Evolutionary conservation across 495 filamentous ascomycete genomes (phyloP).

Genomic region (Annulohypoxylon stygium): DNA sequence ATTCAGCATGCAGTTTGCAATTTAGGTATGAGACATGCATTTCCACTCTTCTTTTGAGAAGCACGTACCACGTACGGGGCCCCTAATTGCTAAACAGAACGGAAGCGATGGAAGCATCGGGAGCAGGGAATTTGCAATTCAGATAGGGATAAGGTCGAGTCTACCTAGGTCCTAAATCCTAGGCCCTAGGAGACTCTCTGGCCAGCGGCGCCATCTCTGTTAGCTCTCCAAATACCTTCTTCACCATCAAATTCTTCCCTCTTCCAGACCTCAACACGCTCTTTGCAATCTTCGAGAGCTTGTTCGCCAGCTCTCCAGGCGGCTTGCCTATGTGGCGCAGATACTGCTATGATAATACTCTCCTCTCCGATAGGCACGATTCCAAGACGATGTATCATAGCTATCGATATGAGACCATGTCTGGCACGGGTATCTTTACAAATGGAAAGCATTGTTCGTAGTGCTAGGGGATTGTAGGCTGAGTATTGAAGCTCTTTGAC

Average conservation of each 20-base stretch:
- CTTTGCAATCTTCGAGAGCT: constrained; percentile 88
- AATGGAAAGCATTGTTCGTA: constrained; percentile 81
- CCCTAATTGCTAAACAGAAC: not conserved
- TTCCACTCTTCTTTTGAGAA: not conserved
- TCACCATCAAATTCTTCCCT: constrained; percentile 85
- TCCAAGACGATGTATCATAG: constrained; percentile 89
- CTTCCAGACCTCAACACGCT: constrained; percentile 94
- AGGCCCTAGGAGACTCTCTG: constrained; percentile 49
- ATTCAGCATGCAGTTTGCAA: too few species aligned
- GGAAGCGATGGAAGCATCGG: not conserved
- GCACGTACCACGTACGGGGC: not conserved
- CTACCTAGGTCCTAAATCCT: too few species aligned
- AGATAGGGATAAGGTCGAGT: constrained; percentile 29
- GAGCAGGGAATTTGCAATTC: not conserved
- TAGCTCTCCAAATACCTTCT: constrained; percentile 90
- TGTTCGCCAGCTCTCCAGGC: constrained; percentile 93
- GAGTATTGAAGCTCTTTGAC: constrained; percentile 86
- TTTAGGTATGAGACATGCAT: not conserved
- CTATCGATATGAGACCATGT: constrained; percentile 75
- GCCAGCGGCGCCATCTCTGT: constrained; percentile 78
- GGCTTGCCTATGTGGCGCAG: constrained; percentile 84
- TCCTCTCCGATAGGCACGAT: constrained; percentile 89
- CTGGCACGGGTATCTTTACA: constrained; percentile 67
- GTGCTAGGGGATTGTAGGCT: constrained; percentile 80
- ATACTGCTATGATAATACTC: constrained; percentile 91